Evolutionary conservation across 2,329 filamentous ascomycete genomes (phyloP).

Genomic region (Celoporthe dispersa): DNA sequence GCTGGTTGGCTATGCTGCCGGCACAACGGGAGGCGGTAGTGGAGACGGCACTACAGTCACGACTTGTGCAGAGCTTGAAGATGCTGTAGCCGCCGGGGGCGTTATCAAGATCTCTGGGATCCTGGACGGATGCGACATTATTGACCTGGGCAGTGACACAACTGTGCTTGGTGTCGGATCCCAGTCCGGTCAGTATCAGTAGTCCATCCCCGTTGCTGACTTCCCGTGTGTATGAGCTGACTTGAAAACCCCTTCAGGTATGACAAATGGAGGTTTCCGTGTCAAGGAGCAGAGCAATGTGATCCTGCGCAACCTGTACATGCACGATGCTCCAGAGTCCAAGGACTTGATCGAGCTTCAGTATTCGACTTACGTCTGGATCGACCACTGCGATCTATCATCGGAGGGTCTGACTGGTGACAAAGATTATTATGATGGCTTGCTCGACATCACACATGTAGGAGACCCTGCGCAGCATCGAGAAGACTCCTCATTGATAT

Average conservation of each 20-base stretch:
- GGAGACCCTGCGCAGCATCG: constrained; percentile 38
- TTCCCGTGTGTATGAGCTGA: neutral
- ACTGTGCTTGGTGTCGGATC: constrained; percentile 55
- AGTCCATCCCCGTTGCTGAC: neutral
- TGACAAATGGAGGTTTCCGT: constrained; percentile 52
- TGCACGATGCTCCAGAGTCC: constrained; percentile 51
- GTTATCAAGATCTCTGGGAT: constrained; percentile 53
- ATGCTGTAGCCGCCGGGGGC: constrained; percentile 43
- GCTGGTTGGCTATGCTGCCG: constrained; percentile 41
- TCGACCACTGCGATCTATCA: constrained; percentile 59
- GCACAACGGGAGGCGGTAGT: constrained; percentile 51
- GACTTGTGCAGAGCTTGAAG: constrained; percentile 45
- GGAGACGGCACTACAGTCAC: constrained; percentile 51
- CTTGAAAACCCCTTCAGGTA: constrained; percentile 32
- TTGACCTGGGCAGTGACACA: constrained; percentile 54
- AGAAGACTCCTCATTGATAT: constrained; percentile 33
- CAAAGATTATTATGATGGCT: constrained; percentile 62
- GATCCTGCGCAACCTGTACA: constrained; percentile 60
- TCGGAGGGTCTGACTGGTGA: constrained; percentile 51
- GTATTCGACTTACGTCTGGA: constrained; percentile 46
- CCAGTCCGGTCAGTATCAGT: constrained; percentile 39
- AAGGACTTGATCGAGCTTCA: constrained; percentile 52
- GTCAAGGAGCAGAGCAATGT: constrained; percentile 56
- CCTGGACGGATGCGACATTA: constrained; percentile 46
- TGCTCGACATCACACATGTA: constrained; percentile 60